Evolutionary conservation across 2,329 filamentous ascomycete genomes (phyloP), one percentile per base, ranked within the genome.

Genomic region (Sclerotinia trifoliorum): DNA sequence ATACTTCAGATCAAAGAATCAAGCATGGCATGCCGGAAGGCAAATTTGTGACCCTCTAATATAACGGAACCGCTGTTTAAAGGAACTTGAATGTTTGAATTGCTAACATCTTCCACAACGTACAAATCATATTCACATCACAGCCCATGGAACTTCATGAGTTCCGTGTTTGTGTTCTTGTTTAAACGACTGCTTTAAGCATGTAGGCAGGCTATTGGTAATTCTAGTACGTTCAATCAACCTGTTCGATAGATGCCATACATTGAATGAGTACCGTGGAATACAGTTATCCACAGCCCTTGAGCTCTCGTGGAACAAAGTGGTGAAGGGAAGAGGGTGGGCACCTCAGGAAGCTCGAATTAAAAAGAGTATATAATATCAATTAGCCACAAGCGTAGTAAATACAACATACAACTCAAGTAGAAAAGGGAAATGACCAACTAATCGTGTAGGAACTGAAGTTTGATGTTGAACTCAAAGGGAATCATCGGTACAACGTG

Each of bases 211-310:
- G 48, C 26, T 5, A 5, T 48, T 3, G 35, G 7, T 32, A 13
- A 32, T 17, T 19, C 7, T n/a, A 5, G 21, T 24, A 15, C 26
- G 35, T 15, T 21, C 13, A 61, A 11, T 24, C 8, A 3, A 48
- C 6, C 24, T 10, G 21, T 32, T 32, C 0, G 6, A 35, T 46
- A 8, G 13, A 11, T 29, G 19, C 44, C 44, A 48, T 17, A 8
- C 5, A 49, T 61, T 49, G 21, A 49, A 24, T 61, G 44, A 17
- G 44, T 29, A 49, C 29, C 26, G 44, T n/a, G 19, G 21, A n/a
- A 49, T 62, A 44, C 13, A 62, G 58, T 29, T 62, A 62, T 62
- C 29, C 29, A 62, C 6, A 35, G 44, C 21, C 44, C 11, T 44
- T n/a, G 29, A 62, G 44, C 21, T 49, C 21, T 49, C 19, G 10